Base-by-base conservation (phyloP, 148 eudicot genomes). In the Chenopodium quinoa region DNA sequence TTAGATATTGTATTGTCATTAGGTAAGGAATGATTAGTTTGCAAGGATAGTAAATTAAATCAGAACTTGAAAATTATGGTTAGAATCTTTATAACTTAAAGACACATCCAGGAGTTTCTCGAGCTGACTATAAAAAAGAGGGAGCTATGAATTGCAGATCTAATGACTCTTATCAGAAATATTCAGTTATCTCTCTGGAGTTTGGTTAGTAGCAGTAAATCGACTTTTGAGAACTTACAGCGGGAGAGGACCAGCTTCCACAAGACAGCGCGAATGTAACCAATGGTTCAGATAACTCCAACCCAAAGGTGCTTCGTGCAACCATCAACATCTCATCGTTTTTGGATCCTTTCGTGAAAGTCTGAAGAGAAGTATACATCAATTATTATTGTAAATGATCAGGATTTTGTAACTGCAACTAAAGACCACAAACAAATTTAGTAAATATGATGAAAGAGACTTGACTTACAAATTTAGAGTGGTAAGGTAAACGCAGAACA, bases 221-320 rank as follows among this genome's bases (percentile, higher is more conserved):
- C 22, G 48, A 34, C 32, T n/a, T 19, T 23, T 31, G 14, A 50
- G 76, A 77, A 89, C 96, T 92, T 89, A 92, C 96, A 86, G 92
- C 91, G 82, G 96, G 96, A 54, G 93, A 92, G 79, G 96, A 92
- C 93, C 92, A 91, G 85, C 90, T 91, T 82, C 96, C 96, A 72
- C 93, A 92, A 62, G 97, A 89, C 31, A 92, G 92, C 25, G 97
- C 92, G 86, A 92, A 92, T 77, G 92, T 92, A 73, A 91, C 91
- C 87, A 87, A 81, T 9, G 93, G 93, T 85, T 92, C 97, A 19
- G 92, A 92, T 34, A 91, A 83, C 76, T 92, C 92, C 87, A 91
- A 88, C 16, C 91, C 93, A 67, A 87, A 84, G 56, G 71, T 58
- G 75, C 82, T 87, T 77, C 89, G 71, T 37, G 89, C 85, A 69